These are phyloP conservation scores for Candida namnaoensis DNA, from an alignment of 805 yeast species.

Conservation along the genomic window DNA sequence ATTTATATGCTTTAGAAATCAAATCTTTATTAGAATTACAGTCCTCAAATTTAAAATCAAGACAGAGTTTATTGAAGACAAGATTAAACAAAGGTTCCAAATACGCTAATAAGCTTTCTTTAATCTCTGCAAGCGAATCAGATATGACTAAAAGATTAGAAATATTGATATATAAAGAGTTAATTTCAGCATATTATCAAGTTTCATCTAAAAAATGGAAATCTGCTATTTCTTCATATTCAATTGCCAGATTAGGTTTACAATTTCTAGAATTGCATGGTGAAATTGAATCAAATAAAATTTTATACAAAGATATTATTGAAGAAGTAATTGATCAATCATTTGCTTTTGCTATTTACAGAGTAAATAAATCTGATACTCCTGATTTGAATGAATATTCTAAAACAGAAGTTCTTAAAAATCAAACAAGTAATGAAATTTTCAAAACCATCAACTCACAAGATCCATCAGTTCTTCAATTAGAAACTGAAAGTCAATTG, in stretches of 20 bases:
- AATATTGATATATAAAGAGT: constrained; percentile 31
- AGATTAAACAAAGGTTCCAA: constrained; percentile 59
- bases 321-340: constrained; percentile 60
- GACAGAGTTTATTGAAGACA: constrained; percentile 45
- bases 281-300: constrained; percentile 12
- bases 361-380: constrained; percentile 24
- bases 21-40: constrained; percentile 45
- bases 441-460: constrained; percentile 28
- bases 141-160: constrained; percentile 26
- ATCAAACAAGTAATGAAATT: constrained; percentile 20
- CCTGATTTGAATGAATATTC: constrained; percentile 44
- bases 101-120: constrained; percentile 32
- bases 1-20: constrained; percentile 59
- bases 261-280: constrained; percentile 37
- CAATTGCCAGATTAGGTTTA: constrained; percentile 55
- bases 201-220: constrained; percentile 50
- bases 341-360: constrained; percentile 43
- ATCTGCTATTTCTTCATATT: constrained; percentile 38
- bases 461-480: constrained; percentile 16
- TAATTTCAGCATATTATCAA: constrained; percentile 43
- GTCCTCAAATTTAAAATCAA: constrained; percentile 24
- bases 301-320: constrained; percentile 43
- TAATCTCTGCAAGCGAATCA: constrained; percentile 29
- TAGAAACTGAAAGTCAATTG: constrained; percentile 20
- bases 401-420: constrained; percentile 29